Conservation (phyloP, 345 rosid species). For the Melastoma malabathricum region DNA sequence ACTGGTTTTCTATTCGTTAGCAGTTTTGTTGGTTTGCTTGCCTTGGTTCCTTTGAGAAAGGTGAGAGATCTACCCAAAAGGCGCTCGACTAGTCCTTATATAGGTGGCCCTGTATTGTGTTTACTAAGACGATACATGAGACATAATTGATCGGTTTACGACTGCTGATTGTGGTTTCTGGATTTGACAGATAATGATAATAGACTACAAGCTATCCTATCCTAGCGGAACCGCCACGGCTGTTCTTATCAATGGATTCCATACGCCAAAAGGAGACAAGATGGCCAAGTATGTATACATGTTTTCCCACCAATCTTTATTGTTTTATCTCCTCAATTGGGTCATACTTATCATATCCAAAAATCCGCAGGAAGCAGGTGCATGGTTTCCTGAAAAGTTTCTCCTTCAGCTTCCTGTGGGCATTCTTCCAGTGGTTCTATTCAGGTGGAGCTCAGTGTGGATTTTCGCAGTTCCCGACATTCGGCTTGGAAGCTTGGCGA, state of each 20-base stretch:
- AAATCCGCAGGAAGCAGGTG: slow-evolving; percentile 33
- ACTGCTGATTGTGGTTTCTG: neutral
- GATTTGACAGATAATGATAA: slow-evolving; percentile 28
- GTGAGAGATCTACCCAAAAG: slow-evolving; percentile 3
- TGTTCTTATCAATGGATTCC: slow-evolving; percentile 42
- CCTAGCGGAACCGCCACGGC: slow-evolving; percentile 48
- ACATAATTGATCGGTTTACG: neutral
- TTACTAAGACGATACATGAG: no score
- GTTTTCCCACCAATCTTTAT: neutral
- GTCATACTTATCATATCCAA: no score
- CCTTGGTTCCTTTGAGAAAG: slow-evolving; percentile 42
- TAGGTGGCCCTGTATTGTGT: neutral
- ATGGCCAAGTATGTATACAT: slow-evolving; percentile 23
- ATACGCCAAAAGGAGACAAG: slow-evolving; percentile 24
- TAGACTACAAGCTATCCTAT: slow-evolving; percentile 32
- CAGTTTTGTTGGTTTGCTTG: slow-evolving; percentile 30
- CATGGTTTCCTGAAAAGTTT: slow-evolving; percentile 27
- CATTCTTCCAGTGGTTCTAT: slow-evolving; percentile 42
- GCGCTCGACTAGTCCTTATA: neutral
- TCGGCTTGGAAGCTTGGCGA: slow-evolving; percentile 30
- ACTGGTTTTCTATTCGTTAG: slow-evolving; percentile 30
- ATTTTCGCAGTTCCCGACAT: slow-evolving; percentile 32
- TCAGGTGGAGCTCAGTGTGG: slow-evolving; percentile 30
- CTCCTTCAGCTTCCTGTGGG: slow-evolving; percentile 32
- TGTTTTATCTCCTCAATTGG: neutral